Evolutionary conservation across 768 basidiomycete species (phyloP).

Genomic region (Cyclocybe aegerita): DNA sequence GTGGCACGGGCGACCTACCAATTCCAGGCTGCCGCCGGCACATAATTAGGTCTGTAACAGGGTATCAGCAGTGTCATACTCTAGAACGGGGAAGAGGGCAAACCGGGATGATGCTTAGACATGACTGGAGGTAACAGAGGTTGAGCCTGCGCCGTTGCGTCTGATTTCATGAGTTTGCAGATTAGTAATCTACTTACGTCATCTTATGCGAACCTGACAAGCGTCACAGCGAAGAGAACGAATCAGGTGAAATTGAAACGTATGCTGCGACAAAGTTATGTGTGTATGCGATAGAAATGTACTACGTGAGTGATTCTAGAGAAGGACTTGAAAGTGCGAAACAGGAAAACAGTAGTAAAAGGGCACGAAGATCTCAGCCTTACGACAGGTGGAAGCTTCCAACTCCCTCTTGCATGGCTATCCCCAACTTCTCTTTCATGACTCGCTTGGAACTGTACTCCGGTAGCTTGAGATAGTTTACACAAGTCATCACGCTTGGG

Average conservation of each 20-base stretch:
- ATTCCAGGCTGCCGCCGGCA: conserved; percentile 98
- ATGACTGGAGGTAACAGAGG: conserved; percentile 32
- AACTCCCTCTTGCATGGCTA: conserved; percentile 91
- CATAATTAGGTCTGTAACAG: conserved; percentile 86
- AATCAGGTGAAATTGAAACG: too few species aligned
- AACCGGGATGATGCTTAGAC: conserved; percentile 93
- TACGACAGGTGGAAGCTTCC: conserved; percentile 97
- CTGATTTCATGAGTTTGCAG: background rate
- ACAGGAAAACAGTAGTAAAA: conserved; percentile 7
- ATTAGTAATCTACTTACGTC: conserved; percentile 4
- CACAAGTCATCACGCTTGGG: conserved; percentile 98
- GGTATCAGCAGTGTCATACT: conserved; percentile 6
- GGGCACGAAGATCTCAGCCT: conserved; percentile 7
- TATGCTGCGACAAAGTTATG: conserved; percentile 11
- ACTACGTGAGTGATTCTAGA: conserved; percentile 1
- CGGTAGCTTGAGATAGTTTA: conserved; percentile 93
- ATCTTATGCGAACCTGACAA: background rate
- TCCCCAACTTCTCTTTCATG: conserved; percentile 78
- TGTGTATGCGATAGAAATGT: conserved; percentile 15
- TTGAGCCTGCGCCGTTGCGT: background rate
- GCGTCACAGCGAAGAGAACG: background rate
- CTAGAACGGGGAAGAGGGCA: conserved; percentile 1
- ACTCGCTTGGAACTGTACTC: conserved; percentile 89
- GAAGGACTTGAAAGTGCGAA: conserved; percentile 3
- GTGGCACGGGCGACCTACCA: conserved; percentile 43